Percentiles rank a stretch among this genome's conserved stretches.
phyloP scores from a whole-genome alignment of 148 eudicot genomes.

The Diospyros kaki region DNA sequence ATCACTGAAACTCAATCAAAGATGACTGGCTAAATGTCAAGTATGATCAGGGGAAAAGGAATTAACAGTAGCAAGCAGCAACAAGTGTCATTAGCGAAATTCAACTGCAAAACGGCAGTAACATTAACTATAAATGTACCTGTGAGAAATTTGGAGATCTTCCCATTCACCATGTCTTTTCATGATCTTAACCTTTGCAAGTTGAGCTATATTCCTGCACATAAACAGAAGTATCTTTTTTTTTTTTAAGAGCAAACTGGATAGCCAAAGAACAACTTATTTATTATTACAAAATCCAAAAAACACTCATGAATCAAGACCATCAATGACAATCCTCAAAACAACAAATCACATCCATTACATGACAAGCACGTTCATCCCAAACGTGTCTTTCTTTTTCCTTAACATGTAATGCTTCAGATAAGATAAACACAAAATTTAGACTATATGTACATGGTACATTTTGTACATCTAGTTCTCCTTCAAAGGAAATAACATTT shows the following conservation, averaged over 20 bases:
- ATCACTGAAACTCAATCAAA: neutral
- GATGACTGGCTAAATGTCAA: neutral
- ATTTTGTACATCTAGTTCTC: neutral
- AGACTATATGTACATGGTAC: neutral
- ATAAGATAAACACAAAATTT: neutral
- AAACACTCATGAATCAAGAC: neutral
- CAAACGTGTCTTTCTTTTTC: neutral
- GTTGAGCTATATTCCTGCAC: conserved; percentile 78
- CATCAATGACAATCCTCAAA: neutral
- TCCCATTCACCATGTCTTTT: conserved; percentile 67
- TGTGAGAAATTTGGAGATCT: conserved; percentile 60
- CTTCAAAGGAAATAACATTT: neutral
- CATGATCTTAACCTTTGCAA: conserved; percentile 73
- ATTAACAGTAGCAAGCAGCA: neutral
- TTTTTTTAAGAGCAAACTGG: conserved; percentile 2
- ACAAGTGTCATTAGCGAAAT: neutral
- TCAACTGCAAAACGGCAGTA: neutral
- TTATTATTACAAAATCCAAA: neutral
- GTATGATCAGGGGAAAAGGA: neutral
- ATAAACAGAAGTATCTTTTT: neutral
- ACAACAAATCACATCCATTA: neutral
- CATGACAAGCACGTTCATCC: neutral
- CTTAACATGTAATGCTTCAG: neutral
- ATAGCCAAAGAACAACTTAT: neutral
- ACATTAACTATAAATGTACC: conserved; percentile 30